phyloP scores from a whole-genome alignment of 2,329 filamentous ascomycete genomes.

The Ramichloridium luteum region DNA sequence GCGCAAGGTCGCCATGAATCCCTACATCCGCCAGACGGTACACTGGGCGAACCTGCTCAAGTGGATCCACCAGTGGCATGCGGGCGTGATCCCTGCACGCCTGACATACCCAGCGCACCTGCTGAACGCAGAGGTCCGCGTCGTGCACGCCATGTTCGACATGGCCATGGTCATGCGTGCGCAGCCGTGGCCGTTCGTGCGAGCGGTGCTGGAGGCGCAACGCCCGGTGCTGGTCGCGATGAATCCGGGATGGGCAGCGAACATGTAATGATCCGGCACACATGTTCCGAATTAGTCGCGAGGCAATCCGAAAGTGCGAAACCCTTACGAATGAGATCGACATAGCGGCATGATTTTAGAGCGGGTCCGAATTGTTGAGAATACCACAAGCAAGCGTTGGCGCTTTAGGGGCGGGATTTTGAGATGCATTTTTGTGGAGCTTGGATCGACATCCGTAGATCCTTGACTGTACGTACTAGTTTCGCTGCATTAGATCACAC shows the following conservation, averaged over 20 bases:
- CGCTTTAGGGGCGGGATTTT: too few relatives aligned
- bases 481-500: too few relatives aligned
- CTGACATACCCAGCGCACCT: not conserved
- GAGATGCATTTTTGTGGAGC: too few relatives aligned
- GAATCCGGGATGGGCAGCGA: constrained; percentile 3
- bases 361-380: too few relatives aligned
- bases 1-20: not conserved
- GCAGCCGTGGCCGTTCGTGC: constrained; percentile 1
- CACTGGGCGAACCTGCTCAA: constrained; percentile 4
- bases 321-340: too few relatives aligned
- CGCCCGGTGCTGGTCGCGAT: constrained; percentile 3
- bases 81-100: constrained; percentile 1
- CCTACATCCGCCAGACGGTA: not conserved
- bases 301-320: too few relatives aligned
- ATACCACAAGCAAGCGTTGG: too few relatives aligned
- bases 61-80: constrained; percentile 2
- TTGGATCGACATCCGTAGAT: too few relatives aligned
- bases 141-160: constrained; percentile 1
- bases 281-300: too few relatives aligned
- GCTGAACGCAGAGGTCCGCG: not conserved
- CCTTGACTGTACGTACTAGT: too few relatives aligned
- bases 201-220: constrained; percentile 2
- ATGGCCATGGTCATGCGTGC: not conserved
- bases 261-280: too few relatives aligned
- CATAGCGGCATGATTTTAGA: too few relatives aligned